These are phyloP conservation scores for Dichotomocladium elegans DNA, from an alignment of 371 early-diverging fungal species.

Conservation along the genomic window DNA sequence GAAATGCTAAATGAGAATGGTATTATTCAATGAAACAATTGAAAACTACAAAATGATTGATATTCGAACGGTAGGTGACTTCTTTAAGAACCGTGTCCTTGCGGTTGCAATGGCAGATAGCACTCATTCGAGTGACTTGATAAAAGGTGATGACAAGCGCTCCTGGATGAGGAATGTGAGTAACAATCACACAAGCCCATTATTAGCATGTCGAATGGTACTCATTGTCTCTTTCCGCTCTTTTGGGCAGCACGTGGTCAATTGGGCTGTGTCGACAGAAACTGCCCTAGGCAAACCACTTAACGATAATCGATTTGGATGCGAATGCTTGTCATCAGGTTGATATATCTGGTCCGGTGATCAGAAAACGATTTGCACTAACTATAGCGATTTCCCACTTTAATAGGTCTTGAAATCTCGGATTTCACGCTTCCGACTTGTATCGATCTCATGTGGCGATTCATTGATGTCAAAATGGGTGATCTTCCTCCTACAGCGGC, in stretches of 20 bases:
- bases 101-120: constrained; percentile 32
- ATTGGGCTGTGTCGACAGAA: constrained; percentile 24
- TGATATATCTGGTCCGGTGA: too few relatives aligned
- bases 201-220: not conserved
- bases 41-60: not conserved
- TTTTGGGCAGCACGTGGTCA: constrained; percentile 30
- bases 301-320: constrained; percentile 30
- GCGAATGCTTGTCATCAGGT: constrained; percentile 34
- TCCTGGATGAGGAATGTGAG: constrained; percentile 34
- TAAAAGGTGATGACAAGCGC: constrained; percentile 23
- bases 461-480: constrained; percentile 34
- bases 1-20: constrained; percentile 33
- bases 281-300: constrained; percentile 20
- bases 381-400: not conserved
- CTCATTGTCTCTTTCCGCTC: too few relatives aligned
- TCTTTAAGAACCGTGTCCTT: constrained; percentile 23
- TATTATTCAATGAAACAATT: too few relatives aligned
- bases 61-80: constrained; percentile 21
- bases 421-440: constrained; percentile 34
- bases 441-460: constrained; percentile 27
- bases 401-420: constrained; percentile 26
- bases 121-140: constrained; percentile 24
- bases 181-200: not conserved
- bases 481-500: constrained; percentile 23
- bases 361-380: too few relatives aligned